Conservation (phyloP, 805 yeast species). For the Nakazawaea molendinolei region DNA sequence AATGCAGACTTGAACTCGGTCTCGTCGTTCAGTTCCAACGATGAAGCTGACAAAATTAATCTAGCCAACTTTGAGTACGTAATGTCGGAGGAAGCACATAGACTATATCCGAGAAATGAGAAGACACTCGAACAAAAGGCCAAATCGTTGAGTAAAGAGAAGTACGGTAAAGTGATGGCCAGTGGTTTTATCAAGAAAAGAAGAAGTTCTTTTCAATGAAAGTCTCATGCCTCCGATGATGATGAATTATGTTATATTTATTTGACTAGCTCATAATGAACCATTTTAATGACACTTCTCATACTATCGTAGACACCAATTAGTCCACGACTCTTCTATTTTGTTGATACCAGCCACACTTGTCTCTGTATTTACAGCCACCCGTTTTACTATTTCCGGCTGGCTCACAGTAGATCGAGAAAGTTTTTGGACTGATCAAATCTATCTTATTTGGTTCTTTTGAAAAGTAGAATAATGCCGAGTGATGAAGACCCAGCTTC, state of each 20-base stretch:
- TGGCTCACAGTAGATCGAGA: slow-evolving; percentile 9
- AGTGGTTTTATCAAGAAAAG: slow-evolving; percentile 16
- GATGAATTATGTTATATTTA: no score
- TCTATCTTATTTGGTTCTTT: slow-evolving; percentile 1
- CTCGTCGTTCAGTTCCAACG: no score
- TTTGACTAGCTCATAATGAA: no score
- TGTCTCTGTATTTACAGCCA: slow-evolving; percentile 8
- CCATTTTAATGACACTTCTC: no score
- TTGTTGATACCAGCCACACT: slow-evolving; percentile 12
- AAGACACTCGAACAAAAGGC: not conserved
- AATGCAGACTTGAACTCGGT: no score
- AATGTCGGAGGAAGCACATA: slow-evolving; percentile 1
- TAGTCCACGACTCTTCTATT: no score
- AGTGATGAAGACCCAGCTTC: slow-evolving; percentile 20
- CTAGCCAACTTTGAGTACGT: slow-evolving; percentile 4
- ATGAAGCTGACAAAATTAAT: slow-evolving; percentile 1
- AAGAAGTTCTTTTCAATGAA: not conserved
- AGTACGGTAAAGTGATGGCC: slow-evolving; percentile 18
- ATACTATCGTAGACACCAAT: no score
- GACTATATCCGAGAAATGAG: slow-evolving; percentile 9
- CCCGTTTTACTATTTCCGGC: slow-evolving; percentile 2
- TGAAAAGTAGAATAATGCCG: slow-evolving; percentile 3
- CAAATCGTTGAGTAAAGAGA: slow-evolving; percentile 12
- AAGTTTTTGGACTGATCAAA: slow-evolving; percentile 4
- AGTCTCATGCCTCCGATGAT: no score